Percentiles rank a stretch among this genome's conserved stretches.
Evolutionary conservation across 2,329 filamentous ascomycete species (phyloP).

Genomic region (Leptographium flavum): DNA sequence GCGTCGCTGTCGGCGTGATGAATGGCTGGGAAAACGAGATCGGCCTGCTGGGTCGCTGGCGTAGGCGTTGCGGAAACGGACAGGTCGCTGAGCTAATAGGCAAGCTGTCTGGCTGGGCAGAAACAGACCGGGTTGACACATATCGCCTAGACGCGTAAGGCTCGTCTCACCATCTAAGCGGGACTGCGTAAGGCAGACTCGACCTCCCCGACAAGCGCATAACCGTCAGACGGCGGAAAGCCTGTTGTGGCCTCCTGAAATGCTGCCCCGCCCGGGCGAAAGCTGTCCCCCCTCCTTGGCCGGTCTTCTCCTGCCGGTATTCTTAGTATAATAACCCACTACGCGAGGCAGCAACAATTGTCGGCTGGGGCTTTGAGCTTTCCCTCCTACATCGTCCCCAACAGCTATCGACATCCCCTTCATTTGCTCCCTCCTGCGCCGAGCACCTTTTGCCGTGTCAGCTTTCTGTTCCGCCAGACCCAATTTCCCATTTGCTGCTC

Average conservation of each 20-base stretch:
- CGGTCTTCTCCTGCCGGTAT: neutral
- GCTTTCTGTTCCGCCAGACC: neutral
- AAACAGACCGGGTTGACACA: neutral
- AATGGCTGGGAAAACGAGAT: neutral
- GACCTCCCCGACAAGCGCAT: neutral
- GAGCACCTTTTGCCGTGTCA: slow-evolving; percentile 6
- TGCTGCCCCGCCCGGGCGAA: slow-evolving; percentile 1
- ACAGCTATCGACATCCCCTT: neutral
- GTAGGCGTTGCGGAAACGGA: slow-evolving; percentile 1
- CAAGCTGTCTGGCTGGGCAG: too few relatives aligned
- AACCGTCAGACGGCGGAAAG: neutral
- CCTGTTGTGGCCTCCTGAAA: neutral
- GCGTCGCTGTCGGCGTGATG: neutral
- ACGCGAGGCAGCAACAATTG: slow-evolving; percentile 2
- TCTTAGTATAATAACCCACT: slow-evolving; percentile 1
- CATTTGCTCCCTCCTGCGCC: neutral
- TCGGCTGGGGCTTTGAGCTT: slow-evolving; percentile 1
- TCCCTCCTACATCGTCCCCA: neutral
- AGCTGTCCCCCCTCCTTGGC: neutral
- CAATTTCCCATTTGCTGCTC: neutral
- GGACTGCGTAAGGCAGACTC: neutral
- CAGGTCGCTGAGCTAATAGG: neutral
- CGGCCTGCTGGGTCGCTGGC: slow-evolving; percentile 3
- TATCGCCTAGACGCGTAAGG: neutral
- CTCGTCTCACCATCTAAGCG: neutral